Percentiles rank a stretch among this genome's conserved stretches.
Evolutionary conservation across 208 protist genomes (phyloP).

Genomic region (Polymyxa betae): DNA sequence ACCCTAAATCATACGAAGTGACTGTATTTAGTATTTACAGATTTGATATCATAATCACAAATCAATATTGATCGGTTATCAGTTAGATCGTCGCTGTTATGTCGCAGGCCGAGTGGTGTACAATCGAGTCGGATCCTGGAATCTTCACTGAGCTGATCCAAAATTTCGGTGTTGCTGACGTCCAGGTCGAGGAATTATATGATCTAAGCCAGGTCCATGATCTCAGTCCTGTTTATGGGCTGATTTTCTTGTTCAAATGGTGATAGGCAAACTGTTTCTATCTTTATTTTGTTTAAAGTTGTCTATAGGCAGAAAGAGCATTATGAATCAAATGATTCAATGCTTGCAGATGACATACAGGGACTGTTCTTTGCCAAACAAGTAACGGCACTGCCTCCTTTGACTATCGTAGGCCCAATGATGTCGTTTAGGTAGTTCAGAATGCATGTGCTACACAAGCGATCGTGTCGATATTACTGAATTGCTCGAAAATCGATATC

Average conservation of each 20-base stretch:
- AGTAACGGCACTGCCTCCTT: constrained; percentile 44
- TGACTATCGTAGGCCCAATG: constrained; percentile 48
- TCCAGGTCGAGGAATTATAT: constrained; percentile 92
- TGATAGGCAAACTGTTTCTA: constrained; percentile 27
- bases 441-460: constrained; percentile 97
- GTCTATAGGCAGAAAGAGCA: not conserved
- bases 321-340: not conserved
- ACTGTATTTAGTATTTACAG: too few relatives aligned
- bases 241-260: constrained; percentile 97
- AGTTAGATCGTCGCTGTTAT: too few relatives aligned
- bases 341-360: constrained; percentile 65
- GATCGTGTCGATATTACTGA: constrained; percentile 93
- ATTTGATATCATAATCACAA: too few relatives aligned
- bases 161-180: constrained; percentile 86
- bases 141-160: constrained; percentile 95
- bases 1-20: too few relatives aligned
- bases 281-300: not conserved
- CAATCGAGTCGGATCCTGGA: constrained; percentile 92
- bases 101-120: constrained; percentile 82
- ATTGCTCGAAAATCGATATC: constrained; percentile 83
- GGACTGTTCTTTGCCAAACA: constrained; percentile 93
- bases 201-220: constrained; percentile 73
- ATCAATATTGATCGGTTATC: too few relatives aligned
- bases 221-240: constrained; percentile 84
- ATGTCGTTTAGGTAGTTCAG: constrained; percentile 78